These are phyloP conservation scores for Bremia lactucae DNA, from an alignment of 352 stramenopile genomes.

Conservation along the genomic window DNA sequence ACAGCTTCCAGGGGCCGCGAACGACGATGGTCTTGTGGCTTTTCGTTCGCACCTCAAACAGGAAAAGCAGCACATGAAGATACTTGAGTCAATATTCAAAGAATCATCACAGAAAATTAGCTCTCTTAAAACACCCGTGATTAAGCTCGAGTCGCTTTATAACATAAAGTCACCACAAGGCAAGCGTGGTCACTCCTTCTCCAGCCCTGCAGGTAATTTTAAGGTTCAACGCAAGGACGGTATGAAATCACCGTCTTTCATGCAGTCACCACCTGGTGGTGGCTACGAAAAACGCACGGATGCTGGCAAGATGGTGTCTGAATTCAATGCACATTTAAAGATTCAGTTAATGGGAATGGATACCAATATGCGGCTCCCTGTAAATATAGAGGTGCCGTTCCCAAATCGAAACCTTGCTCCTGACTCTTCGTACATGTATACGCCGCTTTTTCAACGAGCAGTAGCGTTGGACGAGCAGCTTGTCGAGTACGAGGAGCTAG, in stretches of 20 bases:
- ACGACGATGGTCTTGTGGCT: constrained; percentile 43
- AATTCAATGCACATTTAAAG: constrained; percentile 72
- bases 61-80: constrained; percentile 32
- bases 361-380: constrained; percentile 2
- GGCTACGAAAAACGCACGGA: constrained; percentile 70
- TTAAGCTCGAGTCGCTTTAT: constrained; percentile 60
- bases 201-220: constrained; percentile 37
- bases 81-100: constrained; percentile 18
- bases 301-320: constrained; percentile 62
- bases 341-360: constrained; percentile 29
- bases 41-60: constrained; percentile 67
- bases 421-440: constrained; percentile 77
- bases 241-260: constrained; percentile 63
- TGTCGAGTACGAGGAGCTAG: constrained; percentile 60
- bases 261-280: constrained; percentile 60
- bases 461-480: constrained; percentile 71
- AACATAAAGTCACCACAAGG: constrained; percentile 61
- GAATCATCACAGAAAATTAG: constrained; percentile 35
- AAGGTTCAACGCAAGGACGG: constrained; percentile 58
- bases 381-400: constrained; percentile 32
- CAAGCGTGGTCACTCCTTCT: constrained; percentile 56
- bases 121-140: constrained; percentile 44
- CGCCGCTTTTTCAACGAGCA: constrained; percentile 61
- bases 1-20: constrained; percentile 45
- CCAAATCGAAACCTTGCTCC: constrained; percentile 47